A percentile compares a stretch with the other conserved stretches of the same genome.
These are phyloP conservation scores for Saccharomyces uvarum DNA, from an alignment of 1,139 yeast genomes.

Conservation along the genomic window DNA sequence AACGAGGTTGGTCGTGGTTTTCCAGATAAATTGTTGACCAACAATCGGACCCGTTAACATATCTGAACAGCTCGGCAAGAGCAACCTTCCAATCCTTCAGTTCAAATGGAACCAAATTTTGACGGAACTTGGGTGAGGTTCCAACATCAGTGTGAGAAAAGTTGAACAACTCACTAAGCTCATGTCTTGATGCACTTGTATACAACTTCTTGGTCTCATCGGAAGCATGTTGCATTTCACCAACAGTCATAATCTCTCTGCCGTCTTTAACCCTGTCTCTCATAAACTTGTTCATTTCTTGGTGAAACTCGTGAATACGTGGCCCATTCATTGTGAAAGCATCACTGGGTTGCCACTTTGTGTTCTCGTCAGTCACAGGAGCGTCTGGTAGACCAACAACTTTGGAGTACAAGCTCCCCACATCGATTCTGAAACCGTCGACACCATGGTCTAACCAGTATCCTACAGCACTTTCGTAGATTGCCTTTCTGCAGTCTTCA, in stretches of 20 bases:
- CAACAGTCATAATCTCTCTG: slow-evolving; percentile 44
- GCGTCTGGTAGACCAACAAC: slow-evolving; percentile 43
- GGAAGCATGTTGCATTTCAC: slow-evolving; percentile 43
- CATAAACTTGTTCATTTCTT: slow-evolving; percentile 38
- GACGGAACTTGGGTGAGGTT: no score
- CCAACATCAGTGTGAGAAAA: slow-evolving; percentile 33
- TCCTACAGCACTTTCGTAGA: slow-evolving; percentile 43
- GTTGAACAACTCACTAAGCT: slow-evolving; percentile 46
- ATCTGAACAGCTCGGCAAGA: no score
- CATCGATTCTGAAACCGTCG: slow-evolving; percentile 30
- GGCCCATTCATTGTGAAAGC: slow-evolving; percentile 36
- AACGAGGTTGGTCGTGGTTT: slow-evolving; percentile 53
- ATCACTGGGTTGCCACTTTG: slow-evolving; percentile 37
- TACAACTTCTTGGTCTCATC: slow-evolving; percentile 40
- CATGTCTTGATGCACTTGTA: slow-evolving; percentile 29
- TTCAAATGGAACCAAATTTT: no score
- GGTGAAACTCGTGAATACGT: slow-evolving; percentile 48
- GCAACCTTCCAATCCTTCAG: no score
- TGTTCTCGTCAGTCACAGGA: slow-evolving; percentile 39
- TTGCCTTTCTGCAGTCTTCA: slow-evolving; percentile 43
- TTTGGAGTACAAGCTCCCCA: slow-evolving; percentile 49
- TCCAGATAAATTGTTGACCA: slow-evolving; percentile 53
- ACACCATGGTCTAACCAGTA: slow-evolving; percentile 52
- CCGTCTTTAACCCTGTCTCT: slow-evolving; percentile 3
- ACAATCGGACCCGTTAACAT: slow-evolving; percentile 12